Evolutionary conservation across 2,329 filamentous ascomycete species (phyloP), one percentile per base, ranked within the genome.

Genomic region (Bipolaris victoriae): DNA sequence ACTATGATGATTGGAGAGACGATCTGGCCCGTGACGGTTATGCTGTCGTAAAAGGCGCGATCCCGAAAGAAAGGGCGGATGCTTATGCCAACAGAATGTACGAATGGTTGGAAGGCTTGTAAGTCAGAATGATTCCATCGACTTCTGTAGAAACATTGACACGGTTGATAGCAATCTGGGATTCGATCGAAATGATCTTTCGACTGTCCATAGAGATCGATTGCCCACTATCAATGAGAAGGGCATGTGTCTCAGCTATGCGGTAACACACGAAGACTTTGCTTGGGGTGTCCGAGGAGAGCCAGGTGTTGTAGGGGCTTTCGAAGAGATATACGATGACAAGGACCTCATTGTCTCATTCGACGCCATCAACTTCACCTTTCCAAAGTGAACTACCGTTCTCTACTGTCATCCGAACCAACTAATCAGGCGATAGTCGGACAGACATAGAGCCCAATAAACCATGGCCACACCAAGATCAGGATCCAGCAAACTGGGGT

Each of bases 1-100:
- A 59, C 7, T 72, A 60, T 45, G 69, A 69, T 7, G 73, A 77
- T 62, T 78, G 74, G 71, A 62, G 71, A 22, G 72, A 75, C 37
- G 74, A 78, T 24, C 51, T 53, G n/a, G 51, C 51, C 5, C 35
- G 51, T 9, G 51, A 53, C 20, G 51, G 51, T 15, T 53, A 53
- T 59, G 78, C 76, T 0, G 74, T 83, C 13, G 68, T 83, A 49
- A 82, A 82, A 52, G 76, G 76, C 2, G 79, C 79, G 0, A 76
- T 83, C 36, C 77, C 80, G 1, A 65, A 59, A 1, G 79, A 79
- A n/a, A 71, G 73, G 26, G 80, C 79, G 1, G 58, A 72, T 9
- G 59, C 63, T 7, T 80, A 80, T 63, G 70, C 69, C 64, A 57
- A 64, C 39, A 37, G 54, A 24, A 68, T 67, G 63, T 66, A 62